phyloP scores from a whole-genome alignment of 2,329 filamentous ascomycete genomes.

The Lasiodiplodia citricola region DNA sequence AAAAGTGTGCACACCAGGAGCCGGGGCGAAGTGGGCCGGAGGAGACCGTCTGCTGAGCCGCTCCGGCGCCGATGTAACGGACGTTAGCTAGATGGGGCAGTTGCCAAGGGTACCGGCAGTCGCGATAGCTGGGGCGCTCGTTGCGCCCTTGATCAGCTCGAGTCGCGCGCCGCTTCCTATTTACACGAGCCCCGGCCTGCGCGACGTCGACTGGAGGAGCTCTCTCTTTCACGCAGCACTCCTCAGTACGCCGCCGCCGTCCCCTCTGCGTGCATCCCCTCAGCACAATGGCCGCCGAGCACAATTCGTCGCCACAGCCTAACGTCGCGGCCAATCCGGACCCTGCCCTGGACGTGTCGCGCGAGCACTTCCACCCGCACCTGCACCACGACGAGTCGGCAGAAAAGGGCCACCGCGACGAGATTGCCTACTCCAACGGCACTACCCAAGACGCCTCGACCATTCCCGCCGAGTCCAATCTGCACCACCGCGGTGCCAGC shows the following conservation, averaged over 20 bases:
- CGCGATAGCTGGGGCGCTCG: constrained; percentile 20
- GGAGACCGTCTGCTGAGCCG: constrained; percentile 10
- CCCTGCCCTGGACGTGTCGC: constrained; percentile 44
- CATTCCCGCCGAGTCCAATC: constrained; percentile 34
- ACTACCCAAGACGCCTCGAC: constrained; percentile 41
- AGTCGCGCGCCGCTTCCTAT: constrained; percentile 19
- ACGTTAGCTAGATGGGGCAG: constrained; percentile 21
- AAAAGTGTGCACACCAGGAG: background rate
- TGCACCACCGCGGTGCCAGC: constrained; percentile 49
- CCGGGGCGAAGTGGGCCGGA: constrained; percentile 17
- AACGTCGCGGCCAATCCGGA: constrained; percentile 42
- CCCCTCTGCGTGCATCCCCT: background rate
- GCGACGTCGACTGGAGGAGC: constrained; percentile 2
- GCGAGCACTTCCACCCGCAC: constrained; percentile 46
- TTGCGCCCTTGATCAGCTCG: constrained; percentile 12
- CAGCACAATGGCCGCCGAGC: constrained; percentile 27
- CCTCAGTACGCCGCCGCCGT: background rate
- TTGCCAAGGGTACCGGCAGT: constrained; percentile 17
- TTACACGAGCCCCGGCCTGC: constrained; percentile 8
- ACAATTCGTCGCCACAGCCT: constrained; percentile 43
- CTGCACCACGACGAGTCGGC: constrained; percentile 44
- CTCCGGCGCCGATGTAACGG: constrained; percentile 15
- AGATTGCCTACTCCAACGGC: constrained; percentile 41
- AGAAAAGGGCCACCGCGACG: constrained; percentile 35
- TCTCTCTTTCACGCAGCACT: background rate